Percentiles rank a stretch among this genome's conserved stretches.
phyloP scores from a whole-genome alignment of 495 filamentous ascomycete species.

The Talaromyces proteolyticus region DNA sequence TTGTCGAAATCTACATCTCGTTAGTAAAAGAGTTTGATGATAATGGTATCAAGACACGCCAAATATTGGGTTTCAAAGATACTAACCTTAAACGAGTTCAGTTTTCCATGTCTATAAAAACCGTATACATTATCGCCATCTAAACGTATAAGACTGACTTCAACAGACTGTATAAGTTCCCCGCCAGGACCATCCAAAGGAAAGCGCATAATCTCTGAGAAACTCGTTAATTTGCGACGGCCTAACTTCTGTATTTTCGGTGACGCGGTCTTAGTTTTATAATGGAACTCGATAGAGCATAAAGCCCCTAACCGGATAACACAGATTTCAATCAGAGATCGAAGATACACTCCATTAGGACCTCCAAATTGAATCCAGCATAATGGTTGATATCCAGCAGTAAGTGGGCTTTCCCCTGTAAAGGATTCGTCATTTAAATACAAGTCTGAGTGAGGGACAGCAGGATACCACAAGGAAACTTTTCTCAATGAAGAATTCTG shows the following conservation, averaged over 20 bases:
- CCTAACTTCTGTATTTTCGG: constrained; percentile 10
- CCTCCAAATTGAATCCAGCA: constrained; percentile 15
- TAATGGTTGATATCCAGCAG: constrained; percentile 10
- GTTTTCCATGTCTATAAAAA: constrained; percentile 10
- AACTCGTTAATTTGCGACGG: constrained; percentile 9
- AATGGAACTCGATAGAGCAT: constrained; percentile 12
- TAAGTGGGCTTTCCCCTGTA: constrained; percentile 3
- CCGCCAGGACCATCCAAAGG: constrained; percentile 9
- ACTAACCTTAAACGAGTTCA: constrained; percentile 12
- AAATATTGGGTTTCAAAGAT: not conserved
- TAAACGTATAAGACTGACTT: constrained; percentile 7
- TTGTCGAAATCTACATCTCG: not conserved
- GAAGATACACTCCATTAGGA: constrained; percentile 12
- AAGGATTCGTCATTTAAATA: constrained; percentile 11
- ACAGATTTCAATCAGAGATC: constrained; percentile 11
- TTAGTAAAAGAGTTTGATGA: not conserved
- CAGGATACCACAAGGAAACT: constrained; percentile 11
- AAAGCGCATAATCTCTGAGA: constrained; percentile 8
- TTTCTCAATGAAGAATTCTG: constrained; percentile 9
- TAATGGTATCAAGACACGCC: not conserved
- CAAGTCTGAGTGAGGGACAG: constrained; percentile 8
- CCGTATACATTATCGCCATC: constrained; percentile 6
- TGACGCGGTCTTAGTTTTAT: constrained; percentile 10
- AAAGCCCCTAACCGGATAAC: constrained; percentile 7
- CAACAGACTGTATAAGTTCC: constrained; percentile 10